Base-by-base conservation (phyloP, 164 flowering plant species). In the Piper betle region DNA sequence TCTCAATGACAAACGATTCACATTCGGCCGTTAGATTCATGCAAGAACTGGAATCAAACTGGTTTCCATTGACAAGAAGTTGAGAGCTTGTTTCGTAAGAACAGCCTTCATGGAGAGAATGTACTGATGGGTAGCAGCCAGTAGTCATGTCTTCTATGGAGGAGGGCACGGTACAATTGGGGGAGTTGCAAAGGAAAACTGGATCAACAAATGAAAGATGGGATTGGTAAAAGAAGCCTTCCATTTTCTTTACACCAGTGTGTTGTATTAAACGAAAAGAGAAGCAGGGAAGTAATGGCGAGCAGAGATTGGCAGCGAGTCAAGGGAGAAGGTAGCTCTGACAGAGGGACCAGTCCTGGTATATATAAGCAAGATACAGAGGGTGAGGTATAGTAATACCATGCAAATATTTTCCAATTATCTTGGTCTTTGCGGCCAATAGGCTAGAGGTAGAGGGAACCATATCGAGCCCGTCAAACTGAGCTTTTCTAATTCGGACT, bases 201-300 rank as follows among this genome's bases (percentile, higher is more conserved):
- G 84, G 69, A 65, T 83, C 84, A 11, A 73, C 68, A 62, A 71
- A 72, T 64, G 72, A 76, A 62, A 78, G 75, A 15, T 72, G 68
- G 67, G 75, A 72, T 57, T 80, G 79, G 67, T 75, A 77, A 59
- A 88, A 73, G 74, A 80, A 84, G 48, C 84, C 76, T 73, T 83
- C 82, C 94, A 87, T 87, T 62, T n/a, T 46, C 40, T 52, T 9
- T 19, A 20, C 9, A 13, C 13, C 5, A n/a, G 52, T 48, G 52
- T 62, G 33, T 13, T 48, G 52, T 4, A 13, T 3, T 39, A 52
- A 56, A 41, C 40, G 33, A 33, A 41, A 55, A 12, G 53, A 17
- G 37, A 15, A 64, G 60, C 12, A 19, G 42, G 15, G 39, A 48
- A 55, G 11, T 41, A 19, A 41, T 39, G 13, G 60, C 25, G 66